Percentiles rank a stretch among this genome's conserved stretches.
phyloP scores from a whole-genome alignment of 2,329 filamentous ascomycete species.

The Dactylellina parvicollis region DNA sequence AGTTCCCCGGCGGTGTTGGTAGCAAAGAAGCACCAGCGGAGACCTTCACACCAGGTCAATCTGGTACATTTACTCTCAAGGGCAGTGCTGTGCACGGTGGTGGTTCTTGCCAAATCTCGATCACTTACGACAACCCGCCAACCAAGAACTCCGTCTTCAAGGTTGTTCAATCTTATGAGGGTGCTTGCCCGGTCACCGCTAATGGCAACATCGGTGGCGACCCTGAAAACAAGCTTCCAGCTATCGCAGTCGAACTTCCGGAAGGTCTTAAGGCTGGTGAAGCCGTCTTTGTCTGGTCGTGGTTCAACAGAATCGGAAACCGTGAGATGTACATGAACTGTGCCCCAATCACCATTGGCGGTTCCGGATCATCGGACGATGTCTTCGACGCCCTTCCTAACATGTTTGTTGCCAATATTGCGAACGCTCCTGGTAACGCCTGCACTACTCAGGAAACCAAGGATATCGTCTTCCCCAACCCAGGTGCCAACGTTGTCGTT shows the following conservation, averaged over 20 bases:
- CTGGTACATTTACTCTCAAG: slow-evolving; percentile 71
- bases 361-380: slow-evolving; percentile 62
- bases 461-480: slow-evolving; percentile 73
- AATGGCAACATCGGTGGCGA: slow-evolving; percentile 69
- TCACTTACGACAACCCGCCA: slow-evolving; percentile 80
- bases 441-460: slow-evolving; percentile 68
- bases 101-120: slow-evolving; percentile 87
- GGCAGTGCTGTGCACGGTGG: slow-evolving; percentile 86
- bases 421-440: slow-evolving; percentile 60
- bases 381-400: slow-evolving; percentile 73
- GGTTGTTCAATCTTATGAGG: slow-evolving; percentile 87
- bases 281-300: slow-evolving; percentile 88
- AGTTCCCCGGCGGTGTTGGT: slow-evolving; percentile 66
- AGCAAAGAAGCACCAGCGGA: slow-evolving; percentile 61
- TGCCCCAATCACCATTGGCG: slow-evolving; percentile 74
- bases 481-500: slow-evolving; percentile 68
- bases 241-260: slow-evolving; percentile 73
- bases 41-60: slow-evolving; percentile 72
- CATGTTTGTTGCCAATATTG: slow-evolving; percentile 77
- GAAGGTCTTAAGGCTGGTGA: slow-evolving; percentile 76
- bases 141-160: slow-evolving; percentile 77
- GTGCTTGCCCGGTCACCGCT: slow-evolving; percentile 78
- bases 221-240: slow-evolving; percentile 62
- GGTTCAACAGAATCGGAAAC: slow-evolving; percentile 93
- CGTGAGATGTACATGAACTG: slow-evolving; percentile 99